Percentiles rank a stretch among this genome's conserved stretches.
phyloP scores from a whole-genome alignment of 495 filamentous ascomycete species.

The Ramalina peruviana region DNA sequence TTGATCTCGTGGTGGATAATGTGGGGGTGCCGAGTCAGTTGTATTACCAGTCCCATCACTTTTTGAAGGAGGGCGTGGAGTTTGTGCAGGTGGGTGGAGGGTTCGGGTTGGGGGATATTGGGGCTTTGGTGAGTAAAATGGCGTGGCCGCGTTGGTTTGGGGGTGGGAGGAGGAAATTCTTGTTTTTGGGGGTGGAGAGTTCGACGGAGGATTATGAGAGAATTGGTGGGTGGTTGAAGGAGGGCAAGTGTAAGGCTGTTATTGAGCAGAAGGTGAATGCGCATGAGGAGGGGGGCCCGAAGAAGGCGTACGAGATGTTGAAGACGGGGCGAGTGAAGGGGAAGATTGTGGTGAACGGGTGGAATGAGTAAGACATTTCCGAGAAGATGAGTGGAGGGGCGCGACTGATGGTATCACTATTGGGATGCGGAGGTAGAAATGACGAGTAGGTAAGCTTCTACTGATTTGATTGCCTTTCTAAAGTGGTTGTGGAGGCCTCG shows the following conservation, averaged over 20 bases:
- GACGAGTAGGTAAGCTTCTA: no score
- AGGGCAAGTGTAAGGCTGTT: constrained; percentile 46
- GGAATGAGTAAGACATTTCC: background rate
- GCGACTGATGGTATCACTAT: background rate
- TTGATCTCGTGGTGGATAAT: constrained; percentile 40
- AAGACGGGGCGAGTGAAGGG: constrained; percentile 48
- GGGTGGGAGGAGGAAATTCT: constrained; percentile 38
- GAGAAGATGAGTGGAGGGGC: background rate
- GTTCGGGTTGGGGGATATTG: constrained; percentile 1
- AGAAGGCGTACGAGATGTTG: constrained; percentile 49
- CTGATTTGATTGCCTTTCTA: no score
- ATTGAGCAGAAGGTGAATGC: constrained; percentile 49
- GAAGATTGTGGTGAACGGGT: constrained; percentile 54
- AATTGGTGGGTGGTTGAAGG: constrained; percentile 44
- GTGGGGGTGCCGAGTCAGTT: constrained; percentile 28
- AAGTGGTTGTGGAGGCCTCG: no score
- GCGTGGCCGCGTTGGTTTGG: constrained; percentile 45
- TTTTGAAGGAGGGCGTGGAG: constrained; percentile 26
- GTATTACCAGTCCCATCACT: constrained; percentile 33
- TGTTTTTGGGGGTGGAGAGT: constrained; percentile 26
- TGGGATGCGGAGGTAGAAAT: no score
- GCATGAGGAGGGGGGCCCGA: constrained; percentile 32
- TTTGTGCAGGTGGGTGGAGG: constrained; percentile 35
- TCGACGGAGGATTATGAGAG: constrained; percentile 33
- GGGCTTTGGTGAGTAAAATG: constrained; percentile 15